These are phyloP conservation scores for Solanum chiquidenum DNA, from an alignment of 257 asterid species.

Conservation along the genomic window DNA sequence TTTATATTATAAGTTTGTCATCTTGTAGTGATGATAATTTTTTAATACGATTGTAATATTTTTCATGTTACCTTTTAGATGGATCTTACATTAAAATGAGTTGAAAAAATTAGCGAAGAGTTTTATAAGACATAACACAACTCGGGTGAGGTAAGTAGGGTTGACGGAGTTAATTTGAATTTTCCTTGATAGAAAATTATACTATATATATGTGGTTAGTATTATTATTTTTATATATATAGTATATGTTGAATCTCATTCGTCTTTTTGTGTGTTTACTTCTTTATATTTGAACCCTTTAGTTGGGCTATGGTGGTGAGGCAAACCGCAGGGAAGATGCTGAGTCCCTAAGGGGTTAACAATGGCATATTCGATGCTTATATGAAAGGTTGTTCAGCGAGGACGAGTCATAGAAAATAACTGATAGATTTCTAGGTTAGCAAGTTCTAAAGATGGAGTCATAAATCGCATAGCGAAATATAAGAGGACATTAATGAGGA, in stretches of 20 bases:
- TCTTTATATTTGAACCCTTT: no score
- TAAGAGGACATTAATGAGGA: background rate
- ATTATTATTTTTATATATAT: no score
- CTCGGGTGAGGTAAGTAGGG: background rate
- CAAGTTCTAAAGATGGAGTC: background rate
- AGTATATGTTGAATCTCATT: no score
- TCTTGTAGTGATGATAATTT: background rate
- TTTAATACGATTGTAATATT: background rate
- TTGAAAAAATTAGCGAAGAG: no score
- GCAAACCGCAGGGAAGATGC: background rate
- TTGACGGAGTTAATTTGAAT: no score
- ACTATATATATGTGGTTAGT: accelerated
- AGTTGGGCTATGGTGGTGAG: no score
- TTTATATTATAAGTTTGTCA: background rate
- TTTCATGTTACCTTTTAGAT: no score
- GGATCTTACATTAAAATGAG: background rate
- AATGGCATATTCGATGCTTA: background rate
- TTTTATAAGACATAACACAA: no score
- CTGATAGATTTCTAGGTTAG: background rate
- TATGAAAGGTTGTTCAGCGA: background rate
- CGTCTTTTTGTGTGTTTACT: no score
- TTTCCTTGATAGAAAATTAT: no score
- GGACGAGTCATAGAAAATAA: background rate
- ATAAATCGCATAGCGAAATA: background rate
- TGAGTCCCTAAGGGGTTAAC: background rate